These are phyloP conservation scores for Aureobasidium lini DNA, from an alignment of 2,329 filamentous ascomycete genomes.

Conservation along the genomic window DNA sequence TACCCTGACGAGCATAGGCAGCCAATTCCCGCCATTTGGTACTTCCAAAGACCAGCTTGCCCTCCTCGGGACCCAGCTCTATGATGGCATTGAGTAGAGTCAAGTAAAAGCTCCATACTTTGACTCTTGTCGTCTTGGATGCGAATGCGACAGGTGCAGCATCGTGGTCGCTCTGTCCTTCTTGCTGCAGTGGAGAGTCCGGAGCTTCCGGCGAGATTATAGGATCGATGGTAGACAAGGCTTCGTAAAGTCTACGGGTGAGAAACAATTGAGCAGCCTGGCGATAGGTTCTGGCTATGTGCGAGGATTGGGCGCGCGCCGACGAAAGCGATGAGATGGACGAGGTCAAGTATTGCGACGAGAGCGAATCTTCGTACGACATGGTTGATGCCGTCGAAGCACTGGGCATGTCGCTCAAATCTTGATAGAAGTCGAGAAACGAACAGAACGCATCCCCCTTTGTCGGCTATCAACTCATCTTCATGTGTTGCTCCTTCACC, in stretches of 20 bases:
- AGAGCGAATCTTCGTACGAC: conserved; percentile 42
- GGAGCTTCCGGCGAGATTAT: conserved; percentile 57
- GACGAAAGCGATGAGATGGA: conserved; percentile 64
- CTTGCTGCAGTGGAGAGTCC: conserved; percentile 19
- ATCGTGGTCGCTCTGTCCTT: background rate
- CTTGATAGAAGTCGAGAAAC: background rate
- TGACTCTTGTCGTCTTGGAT: conserved; percentile 76
- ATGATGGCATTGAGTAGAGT: conserved; percentile 87
- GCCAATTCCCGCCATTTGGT: conserved; percentile 79
- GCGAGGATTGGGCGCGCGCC: conserved; percentile 57
- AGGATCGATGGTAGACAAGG: conserved; percentile 74
- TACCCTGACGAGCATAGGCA: conserved; percentile 76
- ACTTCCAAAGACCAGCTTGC: conserved; percentile 78
- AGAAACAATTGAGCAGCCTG: conserved; percentile 91
- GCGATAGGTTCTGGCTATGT: conserved; percentile 87
- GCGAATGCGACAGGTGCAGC: conserved; percentile 68
- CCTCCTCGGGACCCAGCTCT: conserved; percentile 82
- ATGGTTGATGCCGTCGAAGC: conserved; percentile 25
- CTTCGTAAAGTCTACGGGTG: conserved; percentile 86
- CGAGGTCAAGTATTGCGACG: conserved; percentile 54
- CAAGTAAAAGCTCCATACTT: conserved; percentile 95
- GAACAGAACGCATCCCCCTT: background rate
- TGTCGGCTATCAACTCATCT: background rate
- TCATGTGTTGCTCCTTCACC: background rate
- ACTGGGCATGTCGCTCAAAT: conserved; percentile 22